Evolutionary conservation across 2,329 filamentous ascomycete genomes (phyloP), one percentile per base, ranked within the genome.

Genomic region (Colletotrichum melonis): DNA sequence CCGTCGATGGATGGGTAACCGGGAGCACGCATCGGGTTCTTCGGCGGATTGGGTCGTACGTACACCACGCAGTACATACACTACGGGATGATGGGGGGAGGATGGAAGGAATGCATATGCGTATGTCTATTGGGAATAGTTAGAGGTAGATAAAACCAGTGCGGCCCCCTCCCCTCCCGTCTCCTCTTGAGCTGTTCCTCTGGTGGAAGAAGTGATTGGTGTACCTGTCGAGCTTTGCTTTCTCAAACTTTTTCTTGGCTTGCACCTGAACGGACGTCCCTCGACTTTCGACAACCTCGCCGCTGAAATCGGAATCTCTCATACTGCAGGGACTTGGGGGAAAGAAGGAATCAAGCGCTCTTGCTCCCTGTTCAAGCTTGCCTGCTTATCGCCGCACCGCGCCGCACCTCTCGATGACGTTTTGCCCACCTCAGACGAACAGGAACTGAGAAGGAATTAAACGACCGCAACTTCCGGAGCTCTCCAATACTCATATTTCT

Each of bases 341-440:
- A 6, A 28, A 38, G 30, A 49, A 57, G 63, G 54, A 56, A 28
- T 52, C 19, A 38, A 38, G 14, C n/a, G 62, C 22, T 63, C 30
- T 55, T 16, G 14, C 42, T 30, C 49, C n/a, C 42, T 22, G 30
- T 54, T 38, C 58, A 30, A 60, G 32, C 38, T 30, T 57, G 42
- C 19, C 54, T 30, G 24, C 28, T 30, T n/a, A 26, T n/a, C 19
- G 56, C 56, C 35, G 62, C 49, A 22, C 5, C 24, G 3, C 30
- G 49, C 66, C 28, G 32, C 32, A 19, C 38, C 38, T 42, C 59
- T 64, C 14, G 55, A 71, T 71, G 71, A 66, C 71, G 67, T 73
- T 71, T 46, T 55, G 67, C 67, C 62, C 38, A 32, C 30, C 30
- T 32, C 30, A 71, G 71, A 24, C 62, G 22, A 22, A 28, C n/a